A percentile compares a stretch with the other conserved stretches of the same genome.
phyloP scores from a whole-genome alignment of 164 flowering plant genomes.

The Hamamelis virginiana region DNA sequence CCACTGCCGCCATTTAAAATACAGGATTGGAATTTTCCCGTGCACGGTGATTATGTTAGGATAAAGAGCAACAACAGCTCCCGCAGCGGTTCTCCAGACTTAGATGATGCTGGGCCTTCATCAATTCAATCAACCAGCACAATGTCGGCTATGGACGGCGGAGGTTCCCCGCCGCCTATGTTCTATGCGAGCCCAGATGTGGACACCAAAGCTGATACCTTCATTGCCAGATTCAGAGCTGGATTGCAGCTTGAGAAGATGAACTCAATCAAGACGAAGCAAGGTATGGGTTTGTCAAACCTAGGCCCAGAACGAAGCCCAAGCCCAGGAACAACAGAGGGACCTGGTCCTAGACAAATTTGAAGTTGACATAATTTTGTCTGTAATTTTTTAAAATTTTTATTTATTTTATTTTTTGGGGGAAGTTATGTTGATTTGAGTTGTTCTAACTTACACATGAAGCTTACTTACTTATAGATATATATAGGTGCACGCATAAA shows the following conservation, averaged over 20 bases:
- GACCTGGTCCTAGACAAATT: conserved; percentile 3
- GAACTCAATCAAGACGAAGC: conserved; percentile 37
- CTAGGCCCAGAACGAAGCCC: conserved; percentile 30
- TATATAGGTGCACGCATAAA: no score
- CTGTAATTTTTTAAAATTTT: background rate
- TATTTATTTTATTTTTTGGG: background rate
- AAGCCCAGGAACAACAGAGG: background rate
- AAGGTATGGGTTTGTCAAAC: conserved; percentile 27
- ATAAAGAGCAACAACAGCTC: conserved; percentile 41
- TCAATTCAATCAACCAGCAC: conserved; percentile 7
- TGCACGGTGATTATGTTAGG: conserved; percentile 52
- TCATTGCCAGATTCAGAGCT: conserved; percentile 59
- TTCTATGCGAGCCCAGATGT: conserved; percentile 68
- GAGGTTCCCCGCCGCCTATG: conserved; percentile 18
- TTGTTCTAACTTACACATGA: no score
- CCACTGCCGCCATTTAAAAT: conserved; percentile 54
- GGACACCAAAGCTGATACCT: conserved; percentile 55
- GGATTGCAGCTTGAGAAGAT: conserved; percentile 48
- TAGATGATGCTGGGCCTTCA: conserved; percentile 18
- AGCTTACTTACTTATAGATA: no score
- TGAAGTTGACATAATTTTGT: background rate
- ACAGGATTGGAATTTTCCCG: conserved; percentile 40
- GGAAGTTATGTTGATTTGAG: no score
- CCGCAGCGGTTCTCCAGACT: conserved; percentile 44
- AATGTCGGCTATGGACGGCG: conserved; percentile 13